phyloP scores from a whole-genome alignment of 345 rosid genomes.

The Gossypium arboreum region DNA sequence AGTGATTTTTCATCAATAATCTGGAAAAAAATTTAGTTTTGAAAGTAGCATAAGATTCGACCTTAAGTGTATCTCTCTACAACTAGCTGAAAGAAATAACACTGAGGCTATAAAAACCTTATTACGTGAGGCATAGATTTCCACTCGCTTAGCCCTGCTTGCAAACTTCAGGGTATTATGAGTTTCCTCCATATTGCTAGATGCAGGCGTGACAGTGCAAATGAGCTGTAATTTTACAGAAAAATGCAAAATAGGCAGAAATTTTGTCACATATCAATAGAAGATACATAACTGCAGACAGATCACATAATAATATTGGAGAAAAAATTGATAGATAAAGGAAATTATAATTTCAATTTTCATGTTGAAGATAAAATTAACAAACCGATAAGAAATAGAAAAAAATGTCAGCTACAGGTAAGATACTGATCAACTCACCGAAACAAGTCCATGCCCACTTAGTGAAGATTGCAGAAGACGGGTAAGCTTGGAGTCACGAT shows the following conservation, averaged over 20 bases:
- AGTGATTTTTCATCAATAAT: conserved; percentile 96
- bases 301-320: background rate
- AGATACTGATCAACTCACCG: conserved; percentile 51
- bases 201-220: conserved; percentile 97
- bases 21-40: conserved; percentile 38
- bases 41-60: conserved; percentile 20
- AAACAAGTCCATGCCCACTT: conserved; percentile 97
- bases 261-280: background rate
- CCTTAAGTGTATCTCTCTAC: conserved; percentile 9
- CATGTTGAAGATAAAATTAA: background rate
- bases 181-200: conserved; percentile 96
- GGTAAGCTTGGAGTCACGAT: conserved; percentile 97
- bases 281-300: background rate
- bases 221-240: conserved; percentile 59
- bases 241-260: conserved; percentile 12
- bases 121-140: conserved; percentile 94
- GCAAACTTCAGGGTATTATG: conserved; percentile 99
- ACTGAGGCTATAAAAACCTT: conserved; percentile 48
- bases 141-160: conserved; percentile 94
- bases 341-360: background rate
- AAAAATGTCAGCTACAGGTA: background rate
- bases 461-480: conserved; percentile 97
- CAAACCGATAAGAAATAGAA: background rate
- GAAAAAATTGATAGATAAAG: background rate
- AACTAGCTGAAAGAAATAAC: background rate